These are phyloP conservation scores for Malus hybrid DNA, from an alignment of 331 rosid genomes.

Conservation along the genomic window DNA sequence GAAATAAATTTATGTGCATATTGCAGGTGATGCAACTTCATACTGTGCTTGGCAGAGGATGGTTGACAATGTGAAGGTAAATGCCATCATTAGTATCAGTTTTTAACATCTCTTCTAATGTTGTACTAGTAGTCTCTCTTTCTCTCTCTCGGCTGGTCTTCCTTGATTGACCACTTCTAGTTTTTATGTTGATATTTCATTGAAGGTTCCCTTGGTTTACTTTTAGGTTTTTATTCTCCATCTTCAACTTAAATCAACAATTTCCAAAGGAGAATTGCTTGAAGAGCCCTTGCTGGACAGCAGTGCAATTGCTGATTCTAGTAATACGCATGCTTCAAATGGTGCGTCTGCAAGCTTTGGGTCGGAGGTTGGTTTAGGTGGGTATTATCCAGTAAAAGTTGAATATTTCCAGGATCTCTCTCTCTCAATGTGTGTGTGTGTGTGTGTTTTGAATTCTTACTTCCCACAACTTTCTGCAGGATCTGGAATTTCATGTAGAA, in stretches of 20 bases:
- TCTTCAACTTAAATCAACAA: slow-evolving; percentile 51
- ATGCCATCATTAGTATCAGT: neutral
- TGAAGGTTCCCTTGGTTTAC: slow-evolving; percentile 2
- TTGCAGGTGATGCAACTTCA: slow-evolving; percentile 48
- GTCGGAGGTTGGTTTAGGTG: slow-evolving; percentile 77
- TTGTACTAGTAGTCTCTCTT: neutral
- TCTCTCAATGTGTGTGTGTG: neutral
- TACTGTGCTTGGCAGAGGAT: slow-evolving; percentile 56
- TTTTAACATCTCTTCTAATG: neutral
- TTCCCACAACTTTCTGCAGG: slow-evolving; percentile 30
- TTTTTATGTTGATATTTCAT: slow-evolving; percentile 4
- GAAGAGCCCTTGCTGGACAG: slow-evolving; percentile 35
- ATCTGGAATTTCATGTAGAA: slow-evolving; percentile 61
- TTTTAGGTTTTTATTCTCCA: slow-evolving; percentile 64
- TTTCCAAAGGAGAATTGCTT: slow-evolving; percentile 37
- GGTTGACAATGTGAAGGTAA: slow-evolving; percentile 69
- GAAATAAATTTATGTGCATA: slow-evolving; percentile 6
- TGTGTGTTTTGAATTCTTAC: neutral
- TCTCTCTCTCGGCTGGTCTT: too few relatives aligned
- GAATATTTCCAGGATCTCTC: neutral
- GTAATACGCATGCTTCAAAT: slow-evolving; percentile 35
- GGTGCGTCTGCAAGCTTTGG: slow-evolving; percentile 69
- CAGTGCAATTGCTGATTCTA: slow-evolving; percentile 33
- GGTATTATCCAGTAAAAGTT: slow-evolving; percentile 8
- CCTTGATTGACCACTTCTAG: neutral